Base-by-base conservation (phyloP, 2,329 filamentous ascomycete genomes). In the Hymenoscyphus salicellus region DNA sequence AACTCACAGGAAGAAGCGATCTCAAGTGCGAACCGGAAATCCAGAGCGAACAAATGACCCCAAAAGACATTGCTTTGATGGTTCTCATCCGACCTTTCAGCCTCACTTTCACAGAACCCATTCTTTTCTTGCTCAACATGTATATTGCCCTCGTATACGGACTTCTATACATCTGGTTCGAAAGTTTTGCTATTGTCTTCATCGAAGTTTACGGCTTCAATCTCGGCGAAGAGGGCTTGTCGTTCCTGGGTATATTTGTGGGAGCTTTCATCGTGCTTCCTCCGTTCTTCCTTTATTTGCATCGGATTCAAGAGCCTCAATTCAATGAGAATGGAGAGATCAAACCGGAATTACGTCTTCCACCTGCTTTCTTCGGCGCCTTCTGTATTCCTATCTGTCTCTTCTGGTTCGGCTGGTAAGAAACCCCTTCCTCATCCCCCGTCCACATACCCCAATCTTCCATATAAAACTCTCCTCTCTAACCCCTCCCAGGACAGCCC, bases 11-110 rank as follows among this genome's bases (percentile, higher is more conserved):
- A 23, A 81, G 82, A 67, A 63, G 73, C 3, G 74, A 75, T 23
- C 83, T 88, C 75, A 82, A 83, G 75, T 83, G 84, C 0, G 84
- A 88, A 70, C 83, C 82, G 58, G 87, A 90, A 74, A 84, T 89
- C 63, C 81, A 43, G 28, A 6, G n/a, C 17, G 59, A 61, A 8
- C 3, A 26, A 2, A 78, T 85, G 72, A 82, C 78, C 26, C 73
- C 80, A 1, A 76, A 76, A 5, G 77, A 79, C 10, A 75, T 86
- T 23, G 75, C 81, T 7, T 64, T 81, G 52, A 83, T 87, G 63
- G 82, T 85, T 0, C 77, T 90, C 36, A 80, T 87, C 73, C 83
- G 84, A 72, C 86, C 86, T 3, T 76, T 84, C 38, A 79, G 84
- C 70, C 83, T 89, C 67, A 85, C 80, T 8, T 69, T 87, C 72